Percentiles rank a stretch among this genome's conserved stretches.
Conservation (phyloP, 768 basidiomycete genomes). For the Mycena haematopus region DNA sequence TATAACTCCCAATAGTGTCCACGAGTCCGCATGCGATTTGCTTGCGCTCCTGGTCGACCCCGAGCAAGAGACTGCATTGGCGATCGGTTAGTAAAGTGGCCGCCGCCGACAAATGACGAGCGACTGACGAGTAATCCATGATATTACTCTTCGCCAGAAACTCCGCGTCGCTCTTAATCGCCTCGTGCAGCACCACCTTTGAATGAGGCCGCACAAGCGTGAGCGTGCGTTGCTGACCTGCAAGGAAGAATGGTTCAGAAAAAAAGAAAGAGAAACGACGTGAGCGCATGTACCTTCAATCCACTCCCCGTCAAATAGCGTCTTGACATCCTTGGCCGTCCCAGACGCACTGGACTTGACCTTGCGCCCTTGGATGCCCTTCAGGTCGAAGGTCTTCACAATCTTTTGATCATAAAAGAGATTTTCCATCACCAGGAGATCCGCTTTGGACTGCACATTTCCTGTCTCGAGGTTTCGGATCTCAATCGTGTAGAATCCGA, state of each 20-base stretch:
- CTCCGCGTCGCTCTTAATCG: slow-evolving; percentile 72
- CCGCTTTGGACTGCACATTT: slow-evolving; percentile 66
- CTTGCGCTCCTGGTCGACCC: slow-evolving; percentile 69
- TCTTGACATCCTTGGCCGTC: slow-evolving; percentile 51
- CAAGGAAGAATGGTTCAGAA: neutral
- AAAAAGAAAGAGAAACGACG: slow-evolving; percentile 13
- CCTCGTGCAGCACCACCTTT: slow-evolving; percentile 72
- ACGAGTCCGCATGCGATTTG: slow-evolving; percentile 82
- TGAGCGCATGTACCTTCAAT: slow-evolving; percentile 62
- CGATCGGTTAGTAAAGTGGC: neutral
- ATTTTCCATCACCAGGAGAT: slow-evolving; percentile 88
- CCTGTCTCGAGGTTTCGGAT: slow-evolving; percentile 77
- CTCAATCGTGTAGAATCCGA: slow-evolving; percentile 84
- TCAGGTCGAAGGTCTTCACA: slow-evolving; percentile 77
- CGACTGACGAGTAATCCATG: slow-evolving; percentile 85
- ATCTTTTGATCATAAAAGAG: slow-evolving; percentile 76
- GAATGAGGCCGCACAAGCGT: slow-evolving; percentile 76
- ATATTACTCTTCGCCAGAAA: slow-evolving; percentile 79
- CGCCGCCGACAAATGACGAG: neutral
- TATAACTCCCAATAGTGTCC: slow-evolving; percentile 87
- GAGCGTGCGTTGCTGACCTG: slow-evolving; percentile 69
- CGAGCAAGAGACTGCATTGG: slow-evolving; percentile 64
- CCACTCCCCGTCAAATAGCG: slow-evolving; percentile 85
- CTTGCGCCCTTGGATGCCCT: slow-evolving; percentile 81
- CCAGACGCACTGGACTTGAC: slow-evolving; percentile 55